Base-by-base conservation (phyloP, 345 rosid species). In the Pelargonium nanum region DNA sequence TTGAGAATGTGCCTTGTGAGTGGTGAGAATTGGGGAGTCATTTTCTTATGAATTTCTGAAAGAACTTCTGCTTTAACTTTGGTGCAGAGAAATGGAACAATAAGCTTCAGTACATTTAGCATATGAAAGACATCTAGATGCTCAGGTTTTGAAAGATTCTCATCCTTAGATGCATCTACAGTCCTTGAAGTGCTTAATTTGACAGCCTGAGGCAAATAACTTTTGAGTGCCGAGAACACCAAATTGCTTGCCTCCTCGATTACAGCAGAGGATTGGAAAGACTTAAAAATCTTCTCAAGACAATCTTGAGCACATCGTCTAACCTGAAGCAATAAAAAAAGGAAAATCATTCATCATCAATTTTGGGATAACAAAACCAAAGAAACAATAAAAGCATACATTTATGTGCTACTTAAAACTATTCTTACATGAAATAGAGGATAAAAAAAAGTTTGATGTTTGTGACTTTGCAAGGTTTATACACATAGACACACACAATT, bases 271-370 rank as follows among this genome's bases (percentile, higher is more conserved):
- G 70, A 74, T 30, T 53, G 62, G 19, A 85, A 72, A 50, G 78
- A 76, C 72, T 75, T 78, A 48, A 87, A 77, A 53, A 75, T 68
- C 65, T 87, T 85, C 70, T 77, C 83, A 48, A 89, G 66, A 70
- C 84, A 84, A 63, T 84, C 94, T 79, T 85, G 97, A 45, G 94
- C 88, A 65, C 85, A 74, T 70, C 87, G 81, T 57, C 97, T 72
- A 32, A 93, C 87, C 96, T 92, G 80, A 57, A 74, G 62, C 40
- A 60, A 40, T 16, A 60, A 24, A 10, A 40, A 40, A 40, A 40
- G 15, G 15, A 2, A 2, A 7, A 40, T 12, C 15, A 12, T 40
- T 40, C 16, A 12, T 6, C 13, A 7, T 17, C 48, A 10, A 0
- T 6, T 34, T 40, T 40, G 9, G n/a, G n/a, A 40, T 40, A 17